These are phyloP conservation scores for Ogataea paraovalis DNA, from an alignment of 805 yeast genomes.

Conservation along the genomic window DNA sequence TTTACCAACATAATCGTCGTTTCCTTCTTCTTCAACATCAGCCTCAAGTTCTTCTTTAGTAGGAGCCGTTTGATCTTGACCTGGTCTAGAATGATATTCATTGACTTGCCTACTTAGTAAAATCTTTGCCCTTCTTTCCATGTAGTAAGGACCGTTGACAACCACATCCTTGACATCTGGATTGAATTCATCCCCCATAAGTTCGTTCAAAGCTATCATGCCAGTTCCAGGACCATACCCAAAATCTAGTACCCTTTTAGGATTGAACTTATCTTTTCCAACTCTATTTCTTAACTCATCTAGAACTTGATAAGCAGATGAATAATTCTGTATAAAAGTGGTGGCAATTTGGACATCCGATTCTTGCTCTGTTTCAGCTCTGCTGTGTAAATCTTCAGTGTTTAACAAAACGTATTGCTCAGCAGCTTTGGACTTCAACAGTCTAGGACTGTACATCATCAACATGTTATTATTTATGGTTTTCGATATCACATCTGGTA, in stretches of 20 bases:
- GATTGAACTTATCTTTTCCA: slow-evolving; percentile 52
- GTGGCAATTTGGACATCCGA: slow-evolving; percentile 82
- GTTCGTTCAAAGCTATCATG: slow-evolving; percentile 78
- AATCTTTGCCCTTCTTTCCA: slow-evolving; percentile 78
- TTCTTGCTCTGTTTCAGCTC: slow-evolving; percentile 38
- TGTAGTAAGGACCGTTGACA: slow-evolving; percentile 61
- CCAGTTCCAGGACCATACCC: slow-evolving; percentile 94
- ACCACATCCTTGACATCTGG: slow-evolving; percentile 69
- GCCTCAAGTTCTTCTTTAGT: slow-evolving; percentile 5
- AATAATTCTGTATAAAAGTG: slow-evolving; percentile 76
- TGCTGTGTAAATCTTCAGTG: slow-evolving; percentile 49
- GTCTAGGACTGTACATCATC: slow-evolving; percentile 56
- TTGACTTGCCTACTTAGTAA: slow-evolving; percentile 64
- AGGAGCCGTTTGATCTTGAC: slow-evolving; percentile 6
- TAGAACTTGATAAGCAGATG: slow-evolving; percentile 61
- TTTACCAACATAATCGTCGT: slow-evolving; percentile 41
- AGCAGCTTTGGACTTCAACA: slow-evolving; percentile 54
- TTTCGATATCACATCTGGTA: slow-evolving; percentile 56
- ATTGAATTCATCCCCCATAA: slow-evolving; percentile 61
- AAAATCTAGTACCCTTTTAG: slow-evolving; percentile 66
- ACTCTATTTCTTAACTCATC: slow-evolving; percentile 58
- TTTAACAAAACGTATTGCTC: slow-evolving; percentile 36
- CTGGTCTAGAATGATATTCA: slow-evolving; percentile 36
- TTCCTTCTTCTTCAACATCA: slow-evolving; percentile 9
- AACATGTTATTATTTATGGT: slow-evolving; percentile 63